phyloP scores from a whole-genome alignment of 139 green algal species.

The Dunaliella sp. region DNA sequence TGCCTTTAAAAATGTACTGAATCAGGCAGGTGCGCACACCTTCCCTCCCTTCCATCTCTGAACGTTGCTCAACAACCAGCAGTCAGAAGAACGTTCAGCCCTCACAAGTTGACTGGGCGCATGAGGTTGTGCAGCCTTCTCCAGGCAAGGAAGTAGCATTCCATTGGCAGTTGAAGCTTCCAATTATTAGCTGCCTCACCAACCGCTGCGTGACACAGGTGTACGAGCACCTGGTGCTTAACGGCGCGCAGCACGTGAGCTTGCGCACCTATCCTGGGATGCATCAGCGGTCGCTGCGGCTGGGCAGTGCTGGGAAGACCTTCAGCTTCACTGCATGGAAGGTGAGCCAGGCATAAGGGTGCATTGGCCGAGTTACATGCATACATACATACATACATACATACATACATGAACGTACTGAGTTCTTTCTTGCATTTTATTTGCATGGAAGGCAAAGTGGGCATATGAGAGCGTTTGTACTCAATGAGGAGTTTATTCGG shows the following conservation, averaged over 20 bases:
- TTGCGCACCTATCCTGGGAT: constrained; percentile 69
- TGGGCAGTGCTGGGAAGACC: constrained; percentile 81
- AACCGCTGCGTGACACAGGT: too few relatives aligned
- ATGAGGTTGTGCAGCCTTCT: too few relatives aligned
- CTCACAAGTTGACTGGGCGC: too few relatives aligned
- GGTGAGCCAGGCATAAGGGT: too few relatives aligned
- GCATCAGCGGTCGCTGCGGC: constrained; percentile 57
- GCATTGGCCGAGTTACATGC: background rate
- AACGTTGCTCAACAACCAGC: too few relatives aligned
- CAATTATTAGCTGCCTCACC: background rate
- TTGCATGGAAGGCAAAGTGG: background rate
- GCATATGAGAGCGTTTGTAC: background rate
- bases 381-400: background rate
- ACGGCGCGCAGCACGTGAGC: constrained; percentile 53
- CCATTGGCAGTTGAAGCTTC: too few relatives aligned
- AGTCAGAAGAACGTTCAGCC: too few relatives aligned
- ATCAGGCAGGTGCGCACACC: too few relatives aligned
- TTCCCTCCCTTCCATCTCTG: too few relatives aligned
- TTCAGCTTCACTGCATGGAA: constrained; percentile 87
- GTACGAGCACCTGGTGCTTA: constrained; percentile 75
- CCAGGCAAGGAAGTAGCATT: too few relatives aligned
- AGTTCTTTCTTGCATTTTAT: background rate
- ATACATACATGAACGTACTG: background rate
- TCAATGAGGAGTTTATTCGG: background rate
- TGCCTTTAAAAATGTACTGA: too few relatives aligned